Percentiles rank a stretch among this genome's conserved stretches.
These are phyloP conservation scores for Tricholomella constricta DNA, from an alignment of 768 basidiomycete genomes.

Conservation along the genomic window DNA sequence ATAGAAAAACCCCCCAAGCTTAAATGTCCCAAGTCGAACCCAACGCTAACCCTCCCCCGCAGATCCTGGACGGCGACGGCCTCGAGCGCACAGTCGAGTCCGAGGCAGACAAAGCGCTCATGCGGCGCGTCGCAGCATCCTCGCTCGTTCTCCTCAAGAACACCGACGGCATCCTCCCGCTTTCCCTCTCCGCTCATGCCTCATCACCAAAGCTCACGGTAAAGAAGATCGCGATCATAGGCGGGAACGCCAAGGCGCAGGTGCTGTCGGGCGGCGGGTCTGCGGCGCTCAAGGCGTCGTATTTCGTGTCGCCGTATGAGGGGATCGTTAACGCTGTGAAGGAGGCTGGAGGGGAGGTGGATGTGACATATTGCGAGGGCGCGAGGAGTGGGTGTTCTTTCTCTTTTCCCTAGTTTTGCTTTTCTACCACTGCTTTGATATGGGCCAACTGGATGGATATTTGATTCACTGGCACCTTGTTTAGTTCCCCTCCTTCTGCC, in stretches of 20 bases:
- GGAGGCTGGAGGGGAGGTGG: slow-evolving; percentile 37
- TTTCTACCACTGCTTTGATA: too few relatives aligned
- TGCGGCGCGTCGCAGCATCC: slow-evolving; percentile 67
- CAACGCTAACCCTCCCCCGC: not conserved
- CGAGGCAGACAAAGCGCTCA: slow-evolving; percentile 59
- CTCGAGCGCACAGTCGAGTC: slow-evolving; percentile 63
- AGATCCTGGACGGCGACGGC: slow-evolving; percentile 75
- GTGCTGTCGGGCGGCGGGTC: slow-evolving; percentile 73
- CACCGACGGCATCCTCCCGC: slow-evolving; percentile 52
- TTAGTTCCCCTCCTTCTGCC: too few relatives aligned
- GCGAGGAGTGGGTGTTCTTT: slow-evolving; percentile 51
- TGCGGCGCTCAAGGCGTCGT: slow-evolving; percentile 71
- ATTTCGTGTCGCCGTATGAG: slow-evolving; percentile 76
- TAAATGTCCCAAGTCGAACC: too few relatives aligned
- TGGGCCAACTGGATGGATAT: too few relatives aligned
- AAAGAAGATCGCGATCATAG: slow-evolving; percentile 78
- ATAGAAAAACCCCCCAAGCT: too few relatives aligned
- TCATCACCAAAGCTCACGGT: slow-evolving; percentile 39
- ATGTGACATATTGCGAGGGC: slow-evolving; percentile 69
- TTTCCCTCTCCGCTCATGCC: slow-evolving; percentile 28
- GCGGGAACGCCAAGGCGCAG: slow-evolving; percentile 66
- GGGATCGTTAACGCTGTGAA: slow-evolving; percentile 64
- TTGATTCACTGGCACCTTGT: too few relatives aligned
- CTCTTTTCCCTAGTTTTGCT: not conserved
- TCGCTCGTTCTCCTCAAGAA: slow-evolving; percentile 81